Evolutionary conservation across 116 monocot genomes (phyloP).

Genomic region (Iris pallida): DNA sequence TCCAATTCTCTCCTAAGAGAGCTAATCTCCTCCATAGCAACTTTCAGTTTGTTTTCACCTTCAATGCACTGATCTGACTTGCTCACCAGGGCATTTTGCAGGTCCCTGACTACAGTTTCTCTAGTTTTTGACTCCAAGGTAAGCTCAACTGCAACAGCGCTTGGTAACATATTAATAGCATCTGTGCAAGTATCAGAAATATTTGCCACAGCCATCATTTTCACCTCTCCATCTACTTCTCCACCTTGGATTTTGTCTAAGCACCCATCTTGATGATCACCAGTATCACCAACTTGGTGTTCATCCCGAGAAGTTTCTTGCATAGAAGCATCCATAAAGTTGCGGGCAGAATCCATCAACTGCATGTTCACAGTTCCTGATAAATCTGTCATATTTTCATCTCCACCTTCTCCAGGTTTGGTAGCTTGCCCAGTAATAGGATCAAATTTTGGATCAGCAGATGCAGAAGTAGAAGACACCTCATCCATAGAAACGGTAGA

Average conservation of each 20-base stretch:
- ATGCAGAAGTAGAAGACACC: slow-evolving; percentile 55
- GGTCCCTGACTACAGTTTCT: slow-evolving; percentile 34
- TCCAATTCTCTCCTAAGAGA: slow-evolving; percentile 68
- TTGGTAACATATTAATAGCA: slow-evolving; percentile 19
- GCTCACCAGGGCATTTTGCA: slow-evolving; percentile 55
- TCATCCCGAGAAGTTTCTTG: slow-evolving; percentile 47
- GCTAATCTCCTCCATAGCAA: slow-evolving; percentile 50
- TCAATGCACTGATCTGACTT: slow-evolving; percentile 55
- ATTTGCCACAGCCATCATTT: slow-evolving; percentile 17
- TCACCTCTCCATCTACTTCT: slow-evolving; percentile 29
- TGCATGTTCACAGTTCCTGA: slow-evolving; percentile 38
- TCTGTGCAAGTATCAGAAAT: slow-evolving; percentile 16
- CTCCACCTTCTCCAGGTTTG: slow-evolving; percentile 70
- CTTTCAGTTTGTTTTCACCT: slow-evolving; percentile 47
- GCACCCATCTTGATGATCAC: slow-evolving; percentile 17
- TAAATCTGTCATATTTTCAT: slow-evolving; percentile 92
- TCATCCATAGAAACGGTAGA: slow-evolving; percentile 89
- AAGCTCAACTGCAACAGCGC: slow-evolving; percentile 20
- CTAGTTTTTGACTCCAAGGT: slow-evolving; percentile 24
- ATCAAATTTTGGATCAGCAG: slow-evolving; percentile 35
- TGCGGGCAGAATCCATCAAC: slow-evolving; percentile 26
- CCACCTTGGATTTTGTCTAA: slow-evolving; percentile 9
- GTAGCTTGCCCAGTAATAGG: slow-evolving; percentile 14
- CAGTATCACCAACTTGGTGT: slow-evolving; percentile 17
- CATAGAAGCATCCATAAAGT: slow-evolving; percentile 75